Conservation (phyloP, 2,329 filamentous ascomycete genomes). For the Sporothrix globosa region DNA sequence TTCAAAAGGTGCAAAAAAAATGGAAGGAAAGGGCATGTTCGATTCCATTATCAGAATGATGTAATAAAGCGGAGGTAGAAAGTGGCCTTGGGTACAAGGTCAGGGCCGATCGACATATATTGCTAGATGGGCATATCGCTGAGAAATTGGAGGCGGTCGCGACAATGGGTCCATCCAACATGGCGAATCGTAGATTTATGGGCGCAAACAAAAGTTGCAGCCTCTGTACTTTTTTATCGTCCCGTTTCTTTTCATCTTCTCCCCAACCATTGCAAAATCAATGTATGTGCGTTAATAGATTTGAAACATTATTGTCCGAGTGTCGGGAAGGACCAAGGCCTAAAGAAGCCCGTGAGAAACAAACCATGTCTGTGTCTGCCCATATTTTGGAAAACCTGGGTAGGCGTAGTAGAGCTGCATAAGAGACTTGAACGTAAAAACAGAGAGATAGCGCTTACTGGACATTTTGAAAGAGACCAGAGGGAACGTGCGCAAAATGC, state of each 20-base stretch:
- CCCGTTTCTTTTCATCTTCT: neutral
- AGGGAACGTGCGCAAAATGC: slow-evolving; percentile 16
- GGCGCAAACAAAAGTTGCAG: neutral
- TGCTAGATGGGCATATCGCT: neutral
- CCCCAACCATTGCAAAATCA: neutral
- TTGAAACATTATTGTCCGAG: slow-evolving; percentile 15
- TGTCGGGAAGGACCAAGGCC: neutral
- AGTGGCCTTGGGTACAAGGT: too few relatives aligned
- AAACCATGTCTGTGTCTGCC: neutral
- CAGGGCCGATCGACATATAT: neutral
- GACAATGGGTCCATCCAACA: neutral
- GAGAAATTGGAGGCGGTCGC: neutral
- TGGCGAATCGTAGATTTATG: slow-evolving; percentile 10
- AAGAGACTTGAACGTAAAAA: neutral
- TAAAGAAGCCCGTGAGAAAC: slow-evolving; percentile 19
- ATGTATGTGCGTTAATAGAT: neutral
- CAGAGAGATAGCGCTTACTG: neutral
- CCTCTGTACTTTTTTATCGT: neutral
- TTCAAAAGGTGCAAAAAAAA: neutral
- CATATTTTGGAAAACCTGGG: slow-evolving; percentile 8
- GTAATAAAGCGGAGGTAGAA: neutral
- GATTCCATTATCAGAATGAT: neutral
- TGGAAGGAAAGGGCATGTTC: neutral
- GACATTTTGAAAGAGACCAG: neutral
- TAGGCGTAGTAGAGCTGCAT: neutral